phyloP scores from a whole-genome alignment of 345 rosid species.

The Dipteronia dyeriana region DNA sequence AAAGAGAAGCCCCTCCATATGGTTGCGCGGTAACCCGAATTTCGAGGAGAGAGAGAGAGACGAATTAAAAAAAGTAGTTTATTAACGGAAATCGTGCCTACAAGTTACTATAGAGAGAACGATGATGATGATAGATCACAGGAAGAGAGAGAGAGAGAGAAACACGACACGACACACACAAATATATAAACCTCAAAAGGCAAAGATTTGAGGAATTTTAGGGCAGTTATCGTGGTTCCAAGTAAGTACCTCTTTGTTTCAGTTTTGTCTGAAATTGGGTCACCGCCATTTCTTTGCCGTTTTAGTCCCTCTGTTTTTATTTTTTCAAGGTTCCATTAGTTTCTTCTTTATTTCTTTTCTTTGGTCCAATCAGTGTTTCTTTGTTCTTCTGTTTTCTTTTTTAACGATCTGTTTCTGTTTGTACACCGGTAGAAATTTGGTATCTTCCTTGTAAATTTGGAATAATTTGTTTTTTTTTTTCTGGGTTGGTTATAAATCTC shows the following conservation, averaged over 20 bases:
- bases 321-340: neutral
- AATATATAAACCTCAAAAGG: neutral
- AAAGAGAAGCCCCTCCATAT: neutral
- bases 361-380: neutral
- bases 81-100: slow-evolving; percentile 29
- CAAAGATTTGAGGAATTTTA: slow-evolving; percentile 4
- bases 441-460: neutral
- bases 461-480: neutral
- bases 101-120: slow-evolving; percentile 21
- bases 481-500: neutral
- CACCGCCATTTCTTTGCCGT: neutral
- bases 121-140: neutral
- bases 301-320: neutral
- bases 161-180: neutral
- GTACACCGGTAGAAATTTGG: neutral
- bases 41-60: slow-evolving; percentile 25
- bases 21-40: slow-evolving; percentile 68
- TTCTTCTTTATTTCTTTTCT: neutral
- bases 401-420: neutral
- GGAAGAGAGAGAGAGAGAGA: neutral
- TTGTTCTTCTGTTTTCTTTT: neutral
- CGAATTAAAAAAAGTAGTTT: slow-evolving; percentile 14
- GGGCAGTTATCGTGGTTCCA: slow-evolving; percentile 5
- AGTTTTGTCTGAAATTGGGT: neutral
- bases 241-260: neutral